These are phyloP conservation scores for Botrytis squamosa DNA, from an alignment of 2,329 filamentous ascomycete genomes.

Conservation along the genomic window DNA sequence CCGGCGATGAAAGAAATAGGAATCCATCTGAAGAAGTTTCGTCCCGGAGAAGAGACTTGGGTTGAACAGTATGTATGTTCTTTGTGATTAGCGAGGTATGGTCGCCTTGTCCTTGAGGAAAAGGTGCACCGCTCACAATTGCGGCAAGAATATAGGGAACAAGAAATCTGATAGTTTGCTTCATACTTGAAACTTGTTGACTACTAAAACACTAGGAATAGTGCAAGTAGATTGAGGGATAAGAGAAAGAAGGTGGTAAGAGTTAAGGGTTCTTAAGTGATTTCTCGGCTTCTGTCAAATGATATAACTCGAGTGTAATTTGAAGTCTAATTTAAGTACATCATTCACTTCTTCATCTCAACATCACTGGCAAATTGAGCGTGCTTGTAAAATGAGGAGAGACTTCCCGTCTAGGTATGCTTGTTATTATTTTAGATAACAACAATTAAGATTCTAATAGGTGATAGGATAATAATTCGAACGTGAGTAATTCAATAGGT, in stretches of 20 bases:
- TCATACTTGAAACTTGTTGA: slow-evolving; percentile 10
- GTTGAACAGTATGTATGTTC: background rate
- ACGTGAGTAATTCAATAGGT: slow-evolving; percentile 12
- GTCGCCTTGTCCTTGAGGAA: background rate
- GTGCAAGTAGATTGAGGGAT: background rate
- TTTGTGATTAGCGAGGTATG: background rate
- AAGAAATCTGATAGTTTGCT: slow-evolving; percentile 3
- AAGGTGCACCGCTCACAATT: slow-evolving; percentile 7
- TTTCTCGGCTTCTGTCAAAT: background rate
- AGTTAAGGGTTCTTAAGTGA: background rate
- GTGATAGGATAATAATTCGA: slow-evolving; percentile 9
- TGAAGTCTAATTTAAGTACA: background rate
- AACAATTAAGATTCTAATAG: background rate
- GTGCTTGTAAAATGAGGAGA: background rate
- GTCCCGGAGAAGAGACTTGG: background rate
- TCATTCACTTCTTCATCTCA: background rate
- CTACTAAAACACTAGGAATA: background rate
- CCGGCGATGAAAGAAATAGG: slow-evolving; percentile 1
- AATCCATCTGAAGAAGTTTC: slow-evolving; percentile 6
- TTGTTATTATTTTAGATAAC: slow-evolving; percentile 5
- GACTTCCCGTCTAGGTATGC: background rate
- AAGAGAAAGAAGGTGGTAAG: background rate
- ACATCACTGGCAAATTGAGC: background rate
- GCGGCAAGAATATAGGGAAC: background rate
- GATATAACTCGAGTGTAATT: slow-evolving; percentile 4